Base-by-base conservation (phyloP, 306 rosid genomes). In the Casuarina glauca region DNA sequence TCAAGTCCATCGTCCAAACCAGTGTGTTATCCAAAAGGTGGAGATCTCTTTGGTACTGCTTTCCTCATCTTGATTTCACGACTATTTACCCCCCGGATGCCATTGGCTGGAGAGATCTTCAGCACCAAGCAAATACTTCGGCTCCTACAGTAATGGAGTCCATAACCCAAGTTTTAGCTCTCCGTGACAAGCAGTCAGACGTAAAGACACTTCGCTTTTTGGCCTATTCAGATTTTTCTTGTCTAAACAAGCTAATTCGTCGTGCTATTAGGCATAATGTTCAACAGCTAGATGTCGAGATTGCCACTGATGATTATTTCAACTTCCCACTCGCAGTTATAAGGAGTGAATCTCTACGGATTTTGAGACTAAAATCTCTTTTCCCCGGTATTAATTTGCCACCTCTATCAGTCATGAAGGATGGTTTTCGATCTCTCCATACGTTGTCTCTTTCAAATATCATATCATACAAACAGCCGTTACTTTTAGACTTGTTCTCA, bases 41-140 rank as follows among this genome's bases (percentile, higher is more conserved):
- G 91, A 88, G 81, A 13, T 70, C 74, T 9, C 79, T 93, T 17
- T 93, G 97, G 98, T 81, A 80, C 69, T 83, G 96, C 26, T 82
- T 86, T n/a, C 98, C 98, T 0, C 87, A 93, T 77, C 93, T 91
- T 11, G 97, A 91, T 38, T 93, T 93, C 83, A 85, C 90, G n/a
- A 83, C 87, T 54, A 78, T 79, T n/a, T 44, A 57, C 76, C 82
- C 87, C 6, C 26, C 26, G 26, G 12, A 38, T 19, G 6, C 54
- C 45, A 57, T 45, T 57, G 54, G 80, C 48, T 49, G 81, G 10
- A 77, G 69, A 55, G 48, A 57, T 16, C 42, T 62, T 54, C 32
- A 1, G 1, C 1, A 1, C 32, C 32, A 26, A 26, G 82, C 74
- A 4, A 77, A 73, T 9, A 72, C 71, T 5, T 38, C 73, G 26